Evolutionary conservation across 441 rosid genomes (phyloP), one percentile per base, ranked within the genome.

Genomic region (Populus tomentosa): DNA sequence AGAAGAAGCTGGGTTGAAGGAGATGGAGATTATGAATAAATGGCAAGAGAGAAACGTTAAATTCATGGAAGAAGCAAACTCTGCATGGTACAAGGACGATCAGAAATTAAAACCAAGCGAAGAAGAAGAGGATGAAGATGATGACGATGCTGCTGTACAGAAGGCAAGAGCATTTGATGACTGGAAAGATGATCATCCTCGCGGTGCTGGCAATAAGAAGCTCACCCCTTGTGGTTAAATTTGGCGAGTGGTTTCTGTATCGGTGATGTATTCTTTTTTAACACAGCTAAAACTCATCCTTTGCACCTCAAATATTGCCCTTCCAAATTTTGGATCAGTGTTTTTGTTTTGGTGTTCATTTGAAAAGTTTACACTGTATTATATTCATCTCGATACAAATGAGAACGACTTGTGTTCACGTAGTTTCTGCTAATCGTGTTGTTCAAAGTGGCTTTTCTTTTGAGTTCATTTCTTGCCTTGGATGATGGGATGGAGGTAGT

Each of bases 121-220:
- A 72, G 91, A 26, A 26, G 28, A 90, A 4, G 86, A 90, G 5
- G 94, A 90, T 18, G 97, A 90, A 20, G 89, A 87, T 0, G 89
- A 87, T 0, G 98, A 94, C 24, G 99, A 96, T 56, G 91, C 84
- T 16, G 93, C 91, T 0, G 90, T 86, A 61, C 85, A 87, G 70
- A 92, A 82, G 85, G 98, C 96, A 28, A 88, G 98, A 75, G 98
- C 95, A 33, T 94, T 86, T 71, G 97, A 96, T 72, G 98, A 93
- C 78, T 94, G 99, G 99, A 96, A 96, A 79, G 98, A 96, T 10
- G 99, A 96, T 9, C 88, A 94, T 81, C 98, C 98, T 77, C 94
- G 96, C n/a, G 98, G 99, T 70, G 99, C 98, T 0, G 99, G 98
- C 78, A 94, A 94, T 82, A 90, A 86, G 86, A 96, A 96, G 86